Evolutionary conservation across 768 basidiomycete genomes (phyloP).

Genomic region (Lactifluus volemus): DNA sequence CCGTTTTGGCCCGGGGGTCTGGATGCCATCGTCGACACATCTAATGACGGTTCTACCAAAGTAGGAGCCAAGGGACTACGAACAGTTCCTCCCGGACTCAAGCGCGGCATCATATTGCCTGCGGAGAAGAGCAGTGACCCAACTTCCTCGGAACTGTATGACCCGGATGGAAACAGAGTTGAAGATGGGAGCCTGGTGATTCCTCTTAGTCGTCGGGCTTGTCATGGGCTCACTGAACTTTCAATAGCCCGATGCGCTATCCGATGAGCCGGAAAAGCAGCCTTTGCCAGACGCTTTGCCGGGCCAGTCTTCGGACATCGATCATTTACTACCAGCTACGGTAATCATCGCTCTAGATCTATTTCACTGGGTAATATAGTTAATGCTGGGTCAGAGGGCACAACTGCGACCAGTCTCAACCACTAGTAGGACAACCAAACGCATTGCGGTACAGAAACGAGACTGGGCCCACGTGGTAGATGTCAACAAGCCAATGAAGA

Average conservation of each 20-base stretch:
- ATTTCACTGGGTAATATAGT: neutral
- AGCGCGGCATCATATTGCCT: constrained; percentile 65
- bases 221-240: neutral
- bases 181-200: neutral
- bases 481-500: constrained; percentile 79
- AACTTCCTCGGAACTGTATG: constrained; percentile 29
- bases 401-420: constrained; percentile 48
- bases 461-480: constrained; percentile 99
- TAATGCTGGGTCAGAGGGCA: constrained; percentile 35
- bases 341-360: constrained; percentile 19
- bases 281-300: constrained; percentile 19
- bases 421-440: constrained; percentile 33
- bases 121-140: constrained; percentile 46
- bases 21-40: constrained; percentile 41
- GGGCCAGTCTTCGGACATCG: constrained; percentile 44
- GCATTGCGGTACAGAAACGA: constrained; percentile 57
- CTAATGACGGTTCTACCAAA: constrained; percentile 5
- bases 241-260: neutral
- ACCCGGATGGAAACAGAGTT: neutral
- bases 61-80: constrained; percentile 41
- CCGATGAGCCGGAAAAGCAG: constrained; percentile 13
- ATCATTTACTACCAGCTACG: constrained; percentile 53
- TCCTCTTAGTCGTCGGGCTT: neutral
- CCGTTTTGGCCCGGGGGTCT: constrained; percentile 95
- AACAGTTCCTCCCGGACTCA: constrained; percentile 76